These are phyloP conservation scores for Aspergillus avenaceus DNA, from an alignment of 495 filamentous ascomycete species.

Conservation along the genomic window DNA sequence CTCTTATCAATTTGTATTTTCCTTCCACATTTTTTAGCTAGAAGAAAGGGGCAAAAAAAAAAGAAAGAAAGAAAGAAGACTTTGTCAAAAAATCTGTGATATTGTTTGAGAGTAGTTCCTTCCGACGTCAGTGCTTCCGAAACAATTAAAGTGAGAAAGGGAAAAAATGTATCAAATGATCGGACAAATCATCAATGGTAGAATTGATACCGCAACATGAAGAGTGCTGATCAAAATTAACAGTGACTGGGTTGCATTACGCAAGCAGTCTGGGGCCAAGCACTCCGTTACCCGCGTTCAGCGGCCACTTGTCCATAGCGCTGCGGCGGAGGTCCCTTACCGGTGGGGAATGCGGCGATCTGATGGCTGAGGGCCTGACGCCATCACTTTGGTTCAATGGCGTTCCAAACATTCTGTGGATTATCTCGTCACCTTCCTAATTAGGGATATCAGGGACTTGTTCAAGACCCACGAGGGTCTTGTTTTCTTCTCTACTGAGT, in stretches of 20 bases:
- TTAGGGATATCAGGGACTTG: conserved; percentile 2
- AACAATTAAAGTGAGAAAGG: not conserved
- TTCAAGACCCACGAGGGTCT: conserved; percentile 6
- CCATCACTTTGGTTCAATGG: conserved; percentile 24
- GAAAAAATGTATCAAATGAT: not conserved
- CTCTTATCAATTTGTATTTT: not conserved
- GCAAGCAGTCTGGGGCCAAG: conserved; percentile 38
- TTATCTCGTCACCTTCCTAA: not conserved
- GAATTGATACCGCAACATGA: conserved; percentile 3
- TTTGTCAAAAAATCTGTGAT: not conserved
- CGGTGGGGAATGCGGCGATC: conserved; percentile 45
- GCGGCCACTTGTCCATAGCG: conserved; percentile 35
- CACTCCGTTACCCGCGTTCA: conserved; percentile 35
- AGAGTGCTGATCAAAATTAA: conserved; percentile 38
- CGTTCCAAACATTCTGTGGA: conserved; percentile 4
- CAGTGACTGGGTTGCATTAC: conserved; percentile 33
- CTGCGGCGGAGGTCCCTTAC: conserved; percentile 35
- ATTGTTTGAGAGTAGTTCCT: not conserved
- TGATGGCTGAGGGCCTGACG: conserved; percentile 28
- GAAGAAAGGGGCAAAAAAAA: not conserved
- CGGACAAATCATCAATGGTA: conserved; percentile 4
- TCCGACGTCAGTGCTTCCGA: not conserved
- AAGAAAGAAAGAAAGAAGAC: not conserved
- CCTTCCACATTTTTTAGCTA: not conserved
- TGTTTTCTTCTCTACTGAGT: not conserved